A percentile compares a stretch with the other conserved stretches of the same genome.
These are phyloP conservation scores for Psilocybe tampanensis DNA, from an alignment of 768 basidiomycete genomes.

Conservation along the genomic window DNA sequence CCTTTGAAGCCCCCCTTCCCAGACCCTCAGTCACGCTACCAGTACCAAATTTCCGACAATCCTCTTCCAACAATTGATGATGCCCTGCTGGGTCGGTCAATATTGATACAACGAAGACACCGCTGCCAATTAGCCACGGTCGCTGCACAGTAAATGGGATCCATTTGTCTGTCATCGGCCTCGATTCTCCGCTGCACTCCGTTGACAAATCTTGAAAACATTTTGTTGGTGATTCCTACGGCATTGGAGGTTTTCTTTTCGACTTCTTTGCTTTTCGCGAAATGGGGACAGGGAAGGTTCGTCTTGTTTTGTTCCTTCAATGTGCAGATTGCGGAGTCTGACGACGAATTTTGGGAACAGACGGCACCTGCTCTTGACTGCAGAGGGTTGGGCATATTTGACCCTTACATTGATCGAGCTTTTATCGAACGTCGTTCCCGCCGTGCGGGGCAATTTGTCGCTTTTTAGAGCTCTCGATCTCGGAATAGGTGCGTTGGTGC, in stretches of 20 bases:
- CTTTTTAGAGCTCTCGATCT: constrained; percentile 59
- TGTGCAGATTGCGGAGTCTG: neutral
- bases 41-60: neutral
- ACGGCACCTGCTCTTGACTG: constrained; percentile 57
- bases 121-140: constrained; percentile 2
- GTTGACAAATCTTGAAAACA: constrained; percentile 47
- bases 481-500: constrained; percentile 53
- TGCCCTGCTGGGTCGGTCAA: constrained; percentile 16
- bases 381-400: constrained; percentile 66
- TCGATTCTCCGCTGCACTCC: constrained; percentile 72
- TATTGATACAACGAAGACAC: constrained; percentile 12
- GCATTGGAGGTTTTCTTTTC: constrained; percentile 65
- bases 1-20: neutral
- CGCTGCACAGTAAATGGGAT: constrained; percentile 41
- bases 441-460: constrained; percentile 44
- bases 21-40: neutral
- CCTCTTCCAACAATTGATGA: constrained; percentile 9
- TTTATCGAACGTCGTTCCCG: constrained; percentile 56
- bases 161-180: constrained; percentile 69
- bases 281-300: constrained; percentile 51
- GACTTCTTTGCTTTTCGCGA: constrained; percentile 50
- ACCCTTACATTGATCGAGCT: constrained; percentile 61
- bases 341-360: constrained; percentile 29
- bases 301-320: constrained; percentile 23
- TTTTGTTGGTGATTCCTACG: constrained; percentile 61